Evolutionary conservation across 768 basidiomycete species (phyloP), one percentile per base, ranked within the genome.

Genomic region (Astraeus odoratus): DNA sequence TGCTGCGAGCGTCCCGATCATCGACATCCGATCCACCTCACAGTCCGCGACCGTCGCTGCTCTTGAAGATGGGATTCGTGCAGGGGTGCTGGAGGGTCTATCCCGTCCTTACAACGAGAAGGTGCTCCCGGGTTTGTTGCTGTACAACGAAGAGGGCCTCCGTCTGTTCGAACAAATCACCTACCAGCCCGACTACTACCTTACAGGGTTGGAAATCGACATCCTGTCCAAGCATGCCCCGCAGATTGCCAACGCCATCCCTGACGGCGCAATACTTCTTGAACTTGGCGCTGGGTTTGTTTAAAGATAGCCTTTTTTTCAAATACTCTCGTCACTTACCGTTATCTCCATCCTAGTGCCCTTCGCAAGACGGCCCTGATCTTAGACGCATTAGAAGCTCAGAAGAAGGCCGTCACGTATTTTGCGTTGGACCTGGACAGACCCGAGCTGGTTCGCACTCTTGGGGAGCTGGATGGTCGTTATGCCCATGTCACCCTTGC

Each of bases 81-180:
- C 16, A 12, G 23, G 26, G 5, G 39, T 47, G 0, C 9, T 42
- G 10, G 7, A 39, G 4, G 46, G 46, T 1, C 16, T 47, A 8
- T 33, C 46, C 27, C 39, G 20, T 26, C 39, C 46, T 12, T 41
- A 47, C 33, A 47, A 47, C 30, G 40, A 42, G 31, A 47, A 47
- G 42, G 34, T 30, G 19, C 39, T 47, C 19, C 39, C 46, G 2
- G 31, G 34, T 20, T 47, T 47, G 39, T 41, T 47, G 24, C 34
- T 47, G 25, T 47, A 47, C 24, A 38, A 47, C 30, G 46, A 47
- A 25, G 40, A 18, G 36, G 46, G 46, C 22, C 40, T 47, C 19
- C 46, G 46, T 6, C 40, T 47, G 23, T 47, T 47, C 20, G 46
- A 47, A 36, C 39, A 47, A 7, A 40, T 47, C 23, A 47, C 46